phyloP scores from a whole-genome alignment of 192 early-diverging fungal genomes.

The Gaertneriomyces sp. region DNA sequence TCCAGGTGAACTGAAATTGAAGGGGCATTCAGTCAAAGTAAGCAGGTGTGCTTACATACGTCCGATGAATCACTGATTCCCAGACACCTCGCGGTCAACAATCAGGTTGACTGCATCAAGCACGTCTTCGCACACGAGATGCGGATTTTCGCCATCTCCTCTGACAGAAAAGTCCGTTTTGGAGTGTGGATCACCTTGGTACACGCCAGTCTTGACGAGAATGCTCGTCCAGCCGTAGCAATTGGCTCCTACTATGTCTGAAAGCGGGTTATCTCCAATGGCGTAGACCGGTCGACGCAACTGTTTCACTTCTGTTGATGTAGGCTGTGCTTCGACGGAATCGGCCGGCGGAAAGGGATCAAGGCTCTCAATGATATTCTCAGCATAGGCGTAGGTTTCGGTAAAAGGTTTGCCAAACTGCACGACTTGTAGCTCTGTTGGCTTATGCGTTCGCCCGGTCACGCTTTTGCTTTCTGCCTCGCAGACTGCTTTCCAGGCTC shows the following conservation, averaged over 20 bases:
- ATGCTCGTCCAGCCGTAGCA: constrained; percentile 17
- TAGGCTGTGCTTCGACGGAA: not conserved
- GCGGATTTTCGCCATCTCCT: too few species aligned
- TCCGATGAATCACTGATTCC: too few species aligned
- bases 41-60: too few species aligned
- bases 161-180: too few species aligned
- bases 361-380: constrained; percentile 3
- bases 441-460: too few species aligned
- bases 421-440: not conserved
- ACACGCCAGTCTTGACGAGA: constrained; percentile 19
- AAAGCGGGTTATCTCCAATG: constrained; percentile 23
- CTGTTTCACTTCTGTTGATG: not conserved
- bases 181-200: not conserved
- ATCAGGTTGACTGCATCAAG: too few species aligned
- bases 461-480: not conserved
- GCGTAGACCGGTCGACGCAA: constrained; percentile 6
- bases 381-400: constrained; percentile 16
- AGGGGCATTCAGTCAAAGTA: too few species aligned
- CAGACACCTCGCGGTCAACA: too few species aligned
- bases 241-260: constrained; percentile 20
- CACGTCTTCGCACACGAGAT: too few species aligned
- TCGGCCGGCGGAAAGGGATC: not conserved
- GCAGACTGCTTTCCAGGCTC: constrained; percentile 8
- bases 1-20: too few species aligned
- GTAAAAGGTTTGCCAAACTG: constrained; percentile 22